Conservation (phyloP, 2,329 filamentous ascomycete genomes). For the Ophiostoma populinum region DNA sequence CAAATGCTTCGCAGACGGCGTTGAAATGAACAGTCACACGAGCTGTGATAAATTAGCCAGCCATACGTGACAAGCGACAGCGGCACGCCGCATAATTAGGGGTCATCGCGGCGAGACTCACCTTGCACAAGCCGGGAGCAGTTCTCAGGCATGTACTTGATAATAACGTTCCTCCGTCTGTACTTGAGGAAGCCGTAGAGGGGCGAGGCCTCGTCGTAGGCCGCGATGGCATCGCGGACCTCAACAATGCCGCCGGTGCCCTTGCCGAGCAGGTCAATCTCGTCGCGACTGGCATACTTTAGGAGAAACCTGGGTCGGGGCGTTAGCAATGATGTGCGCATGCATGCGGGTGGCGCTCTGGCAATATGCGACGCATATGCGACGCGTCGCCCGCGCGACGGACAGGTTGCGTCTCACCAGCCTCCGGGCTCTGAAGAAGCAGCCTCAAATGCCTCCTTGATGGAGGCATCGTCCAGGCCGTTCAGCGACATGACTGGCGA, state of each 20-base stretch:
- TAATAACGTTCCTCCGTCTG: conserved; percentile 70
- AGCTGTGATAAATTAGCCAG: conserved; percentile 31
- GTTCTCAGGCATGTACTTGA: conserved; percentile 84
- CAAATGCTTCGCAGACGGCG: conserved; percentile 52
- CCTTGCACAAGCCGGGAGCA: conserved; percentile 87
- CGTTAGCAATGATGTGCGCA: not conserved
- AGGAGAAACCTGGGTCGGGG: conserved; percentile 61
- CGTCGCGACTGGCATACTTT: conserved; percentile 78
- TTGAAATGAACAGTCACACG: conserved; percentile 62
- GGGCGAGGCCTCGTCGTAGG: conserved; percentile 71
- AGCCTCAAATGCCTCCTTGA: conserved; percentile 72
- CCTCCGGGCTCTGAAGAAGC: conserved; percentile 71
- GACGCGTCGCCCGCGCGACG: too few relatives aligned
- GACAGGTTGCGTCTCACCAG: conserved; percentile 48
- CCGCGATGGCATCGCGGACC: conserved; percentile 58
- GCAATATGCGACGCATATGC: too few relatives aligned
- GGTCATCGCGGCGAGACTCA: conserved; percentile 24
- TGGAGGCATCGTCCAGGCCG: conserved; percentile 66
- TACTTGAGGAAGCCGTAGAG: conserved; percentile 87
- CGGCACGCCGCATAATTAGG: too few relatives aligned
- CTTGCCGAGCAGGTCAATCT: conserved; percentile 58
- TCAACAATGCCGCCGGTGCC: conserved; percentile 75
- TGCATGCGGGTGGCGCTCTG: too few relatives aligned
- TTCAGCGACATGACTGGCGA: conserved; percentile 66
- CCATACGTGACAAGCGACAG: too few relatives aligned